Percentiles rank a stretch among this genome's conserved stretches.
Conservation (phyloP, 2,329 filamentous ascomycete species). For the Hypomyces perniciosus region DNA sequence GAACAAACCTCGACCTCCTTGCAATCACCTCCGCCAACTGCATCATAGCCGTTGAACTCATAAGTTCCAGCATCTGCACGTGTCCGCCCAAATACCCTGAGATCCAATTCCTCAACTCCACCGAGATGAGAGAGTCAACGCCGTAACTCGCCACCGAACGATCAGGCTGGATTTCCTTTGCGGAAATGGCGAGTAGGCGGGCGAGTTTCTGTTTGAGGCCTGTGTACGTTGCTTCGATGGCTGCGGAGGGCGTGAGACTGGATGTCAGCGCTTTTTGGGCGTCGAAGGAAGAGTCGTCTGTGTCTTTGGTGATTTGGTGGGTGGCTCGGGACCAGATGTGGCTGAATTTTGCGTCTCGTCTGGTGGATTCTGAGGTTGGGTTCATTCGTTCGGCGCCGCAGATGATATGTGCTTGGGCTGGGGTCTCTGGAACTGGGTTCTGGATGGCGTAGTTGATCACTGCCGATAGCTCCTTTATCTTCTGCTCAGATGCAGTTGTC, state of each 20-base stretch:
- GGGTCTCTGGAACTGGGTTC: background rate
- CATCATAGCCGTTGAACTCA: conserved; percentile 11
- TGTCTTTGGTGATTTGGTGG: background rate
- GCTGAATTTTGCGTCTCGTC: conserved; percentile 8
- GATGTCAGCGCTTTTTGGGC: conserved; percentile 1
- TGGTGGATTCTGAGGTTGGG: background rate
- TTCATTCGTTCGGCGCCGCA: conserved; percentile 2
- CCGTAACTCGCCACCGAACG: conserved; percentile 11
- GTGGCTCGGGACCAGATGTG: conserved; percentile 8
- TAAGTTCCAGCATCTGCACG: conserved; percentile 11
- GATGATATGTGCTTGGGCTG: conserved; percentile 6
- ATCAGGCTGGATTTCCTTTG: conserved; percentile 10
- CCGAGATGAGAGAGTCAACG: conserved; percentile 11
- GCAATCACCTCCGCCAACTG: conserved; percentile 9
- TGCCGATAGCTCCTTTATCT: conserved; percentile 2
- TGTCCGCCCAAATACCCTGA: conserved; percentile 4
- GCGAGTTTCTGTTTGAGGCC: conserved; percentile 11
- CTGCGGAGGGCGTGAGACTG: background rate
- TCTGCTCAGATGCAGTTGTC: background rate
- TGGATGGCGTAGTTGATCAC: conserved; percentile 11
- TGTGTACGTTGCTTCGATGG: conserved; percentile 4
- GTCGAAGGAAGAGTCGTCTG: conserved; percentile 5
- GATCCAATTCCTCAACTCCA: conserved; percentile 12
- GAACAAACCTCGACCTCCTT: conserved; percentile 9
- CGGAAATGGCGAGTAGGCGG: conserved; percentile 3